phyloP scores from a whole-genome alignment of 805 yeast species.

The Metschnikowia aberdeeniae region DNA sequence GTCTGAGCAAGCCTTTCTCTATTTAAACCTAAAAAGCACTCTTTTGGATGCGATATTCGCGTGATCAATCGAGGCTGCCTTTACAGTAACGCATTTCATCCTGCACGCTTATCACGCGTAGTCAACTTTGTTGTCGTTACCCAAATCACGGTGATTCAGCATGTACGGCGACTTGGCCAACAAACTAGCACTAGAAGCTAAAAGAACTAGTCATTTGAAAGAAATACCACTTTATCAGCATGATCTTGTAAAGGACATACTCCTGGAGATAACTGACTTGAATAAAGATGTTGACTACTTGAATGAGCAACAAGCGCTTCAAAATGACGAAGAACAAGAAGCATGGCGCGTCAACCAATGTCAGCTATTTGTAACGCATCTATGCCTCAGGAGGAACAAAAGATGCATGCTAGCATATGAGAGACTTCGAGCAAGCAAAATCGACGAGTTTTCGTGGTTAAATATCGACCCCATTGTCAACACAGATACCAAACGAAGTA shows the following conservation, averaged over 20 bases:
- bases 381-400: conserved; percentile 84
- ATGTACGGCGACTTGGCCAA: conserved; percentile 91
- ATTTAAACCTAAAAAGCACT: background rate
- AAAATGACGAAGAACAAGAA: conserved; percentile 25
- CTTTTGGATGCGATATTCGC: background rate
- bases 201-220: conserved; percentile 65
- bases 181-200: conserved; percentile 82
- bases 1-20: background rate
- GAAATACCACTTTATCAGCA: conserved; percentile 67
- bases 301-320: conserved; percentile 26
- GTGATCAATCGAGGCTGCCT: too few species aligned
- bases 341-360: conserved; percentile 52
- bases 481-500: conserved; percentile 4
- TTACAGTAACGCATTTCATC: background rate
- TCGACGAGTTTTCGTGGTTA: conserved; percentile 71
- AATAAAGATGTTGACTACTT: conserved; percentile 53
- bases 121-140: background rate
- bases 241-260: conserved; percentile 62
- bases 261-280: conserved; percentile 67
- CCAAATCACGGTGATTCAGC: background rate
- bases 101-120: background rate
- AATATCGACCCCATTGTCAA: conserved; percentile 47
- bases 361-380: conserved; percentile 63
- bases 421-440: conserved; percentile 58
- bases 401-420: conserved; percentile 86